Evolutionary conservation across 495 filamentous ascomycete species (phyloP).

Genomic region (Glarea lozoyensis): DNA sequence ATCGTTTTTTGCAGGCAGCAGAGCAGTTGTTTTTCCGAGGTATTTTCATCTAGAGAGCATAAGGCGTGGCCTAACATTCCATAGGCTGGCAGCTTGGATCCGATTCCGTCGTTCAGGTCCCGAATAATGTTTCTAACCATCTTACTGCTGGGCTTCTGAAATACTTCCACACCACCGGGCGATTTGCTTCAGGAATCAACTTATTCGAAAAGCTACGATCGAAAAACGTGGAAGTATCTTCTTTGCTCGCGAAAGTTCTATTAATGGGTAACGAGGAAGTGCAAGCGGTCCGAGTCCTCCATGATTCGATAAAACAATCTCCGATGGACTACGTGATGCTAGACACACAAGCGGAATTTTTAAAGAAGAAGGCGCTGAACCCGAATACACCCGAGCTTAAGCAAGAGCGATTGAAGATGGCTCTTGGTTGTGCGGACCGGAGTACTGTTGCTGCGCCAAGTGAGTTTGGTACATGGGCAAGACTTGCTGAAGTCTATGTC

Average conservation of each 20-base stretch:
- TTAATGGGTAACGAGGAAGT: slow-evolving; percentile 95
- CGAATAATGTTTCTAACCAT: slow-evolving; percentile 95
- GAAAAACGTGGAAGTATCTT: slow-evolving; percentile 87
- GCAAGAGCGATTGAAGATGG: slow-evolving; percentile 60
- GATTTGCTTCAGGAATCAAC: slow-evolving; percentile 93
- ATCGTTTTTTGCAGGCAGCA: slow-evolving; percentile 90
- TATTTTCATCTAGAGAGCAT: no score
- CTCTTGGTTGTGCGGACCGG: slow-evolving; percentile 85
- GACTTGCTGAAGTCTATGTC: slow-evolving; percentile 87
- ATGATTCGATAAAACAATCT: slow-evolving; percentile 78
- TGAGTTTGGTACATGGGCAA: slow-evolving; percentile 95
- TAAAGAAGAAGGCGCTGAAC: slow-evolving; percentile 65
- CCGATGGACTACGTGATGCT: slow-evolving; percentile 96
- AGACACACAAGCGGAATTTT: slow-evolving; percentile 89
- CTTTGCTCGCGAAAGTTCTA: slow-evolving; percentile 78
- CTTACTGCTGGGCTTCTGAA: slow-evolving; percentile 84
- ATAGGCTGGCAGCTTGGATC: slow-evolving; percentile 91
- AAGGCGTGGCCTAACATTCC: no score
- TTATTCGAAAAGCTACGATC: slow-evolving; percentile 93
- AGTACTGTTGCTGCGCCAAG: slow-evolving; percentile 91
- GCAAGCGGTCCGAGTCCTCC: slow-evolving; percentile 77
- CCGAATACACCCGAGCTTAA: slow-evolving; percentile 38
- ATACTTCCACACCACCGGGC: slow-evolving; percentile 92
- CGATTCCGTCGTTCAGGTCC: slow-evolving; percentile 94
- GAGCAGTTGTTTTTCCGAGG: slow-evolving; percentile 93